Conservation (phyloP, 352 stramenopile genomes). For the Phytophthora lateralis region DNA sequence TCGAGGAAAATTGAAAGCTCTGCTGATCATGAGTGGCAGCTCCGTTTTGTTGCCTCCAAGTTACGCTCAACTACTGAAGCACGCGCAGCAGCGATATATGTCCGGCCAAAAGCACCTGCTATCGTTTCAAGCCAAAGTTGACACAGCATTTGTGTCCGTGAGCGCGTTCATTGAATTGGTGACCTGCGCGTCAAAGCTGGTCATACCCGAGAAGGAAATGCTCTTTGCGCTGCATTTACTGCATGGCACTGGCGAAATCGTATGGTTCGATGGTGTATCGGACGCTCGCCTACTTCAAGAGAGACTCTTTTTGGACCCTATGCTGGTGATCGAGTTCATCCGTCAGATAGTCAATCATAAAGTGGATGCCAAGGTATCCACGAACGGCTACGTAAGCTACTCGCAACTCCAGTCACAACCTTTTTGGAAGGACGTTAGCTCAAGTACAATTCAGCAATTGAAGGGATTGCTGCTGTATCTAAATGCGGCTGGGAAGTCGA, state of each 20-base stretch:
- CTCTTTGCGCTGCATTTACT: conserved; percentile 11
- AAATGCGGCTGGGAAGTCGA: conserved; percentile 11
- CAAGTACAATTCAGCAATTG: conserved; percentile 9
- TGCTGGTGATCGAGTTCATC: conserved; percentile 19
- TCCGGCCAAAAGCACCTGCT: conserved; percentile 2
- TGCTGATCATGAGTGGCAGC: conserved; percentile 30
- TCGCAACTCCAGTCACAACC: conserved; percentile 1
- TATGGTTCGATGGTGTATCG: conserved; percentile 19
- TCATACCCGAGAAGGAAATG: conserved; percentile 3
- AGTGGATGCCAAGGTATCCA: neutral
- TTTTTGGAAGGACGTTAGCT: conserved; percentile 7
- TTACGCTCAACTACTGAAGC: conserved; percentile 6
- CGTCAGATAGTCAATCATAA: conserved; percentile 21
- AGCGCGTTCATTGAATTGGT: neutral
- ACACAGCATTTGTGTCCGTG: conserved; percentile 5
- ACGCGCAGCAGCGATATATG: conserved; percentile 1
- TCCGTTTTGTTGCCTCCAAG: conserved; percentile 12
- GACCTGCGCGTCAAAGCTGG: neutral
- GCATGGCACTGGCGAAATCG: conserved; percentile 12
- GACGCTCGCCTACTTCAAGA: neutral
- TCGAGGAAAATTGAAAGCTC: conserved; percentile 22
- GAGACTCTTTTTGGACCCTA: conserved; percentile 8
- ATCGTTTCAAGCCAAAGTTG: conserved; percentile 7
- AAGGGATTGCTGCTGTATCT: conserved; percentile 21
- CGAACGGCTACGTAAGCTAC: conserved; percentile 3